These are phyloP conservation scores for Trifolium fragiferum DNA, from an alignment of 306 rosid genomes.

Conservation along the genomic window DNA sequence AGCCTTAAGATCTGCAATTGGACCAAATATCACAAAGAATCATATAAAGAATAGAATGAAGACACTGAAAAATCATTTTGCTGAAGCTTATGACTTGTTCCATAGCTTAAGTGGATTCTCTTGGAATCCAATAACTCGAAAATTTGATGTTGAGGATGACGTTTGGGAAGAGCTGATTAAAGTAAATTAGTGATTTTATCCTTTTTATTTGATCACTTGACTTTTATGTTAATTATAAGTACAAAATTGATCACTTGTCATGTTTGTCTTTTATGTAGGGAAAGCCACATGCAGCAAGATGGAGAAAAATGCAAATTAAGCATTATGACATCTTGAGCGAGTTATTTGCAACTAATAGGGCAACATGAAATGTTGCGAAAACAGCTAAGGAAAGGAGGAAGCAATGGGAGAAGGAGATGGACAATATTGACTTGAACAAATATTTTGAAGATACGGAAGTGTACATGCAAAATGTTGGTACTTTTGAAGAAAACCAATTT, in stretches of 20 bases:
- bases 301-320: slow-evolving; percentile 9
- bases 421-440: neutral
- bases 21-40: neutral
- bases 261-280: neutral
- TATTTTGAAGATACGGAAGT: neutral
- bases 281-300: neutral
- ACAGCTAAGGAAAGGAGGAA: neutral
- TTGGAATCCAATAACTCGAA: neutral
- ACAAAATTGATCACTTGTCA: neutral
- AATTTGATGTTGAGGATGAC: neutral
- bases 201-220: neutral
- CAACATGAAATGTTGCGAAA: neutral
- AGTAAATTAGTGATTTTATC: neutral
- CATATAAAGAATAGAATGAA: neutral
- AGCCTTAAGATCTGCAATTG: neutral
- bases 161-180: neutral
- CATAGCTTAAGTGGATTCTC: neutral
- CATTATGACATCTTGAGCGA: slow-evolving; percentile 7
- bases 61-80: neutral
- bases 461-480: neutral
- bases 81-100: neutral
- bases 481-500: neutral
- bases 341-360: neutral
- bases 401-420: neutral
- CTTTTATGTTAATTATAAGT: neutral